phyloP scores from a whole-genome alignment of 345 rosid genomes.

The Gynandropsis gynandra region DNA sequence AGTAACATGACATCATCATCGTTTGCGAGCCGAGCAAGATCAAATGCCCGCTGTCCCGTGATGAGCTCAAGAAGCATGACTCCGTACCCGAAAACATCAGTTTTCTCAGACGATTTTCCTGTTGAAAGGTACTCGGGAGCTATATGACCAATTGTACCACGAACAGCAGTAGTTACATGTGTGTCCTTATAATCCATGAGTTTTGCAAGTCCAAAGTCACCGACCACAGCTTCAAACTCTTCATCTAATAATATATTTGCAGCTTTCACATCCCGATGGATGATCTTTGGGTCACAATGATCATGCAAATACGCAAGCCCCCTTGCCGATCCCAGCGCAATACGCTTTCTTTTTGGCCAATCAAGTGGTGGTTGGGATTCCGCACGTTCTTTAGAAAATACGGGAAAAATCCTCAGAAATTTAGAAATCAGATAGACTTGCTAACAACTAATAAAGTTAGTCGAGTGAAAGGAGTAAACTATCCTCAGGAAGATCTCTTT shows the following conservation, averaged over 20 bases:
- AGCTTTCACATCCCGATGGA: slow-evolving; percentile 95
- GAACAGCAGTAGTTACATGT: slow-evolving; percentile 90
- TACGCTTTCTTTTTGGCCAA: slow-evolving; percentile 66
- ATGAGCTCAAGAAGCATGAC: slow-evolving; percentile 97
- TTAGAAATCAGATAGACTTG: too few relatives aligned
- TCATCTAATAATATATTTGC: slow-evolving; percentile 91
- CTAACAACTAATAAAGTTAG: too few relatives aligned
- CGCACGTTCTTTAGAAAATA: slow-evolving; percentile 43
- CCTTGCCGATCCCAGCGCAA: slow-evolving; percentile 80
- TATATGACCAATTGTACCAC: slow-evolving; percentile 96
- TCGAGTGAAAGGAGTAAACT: too few relatives aligned
- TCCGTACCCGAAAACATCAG: slow-evolving; percentile 97
- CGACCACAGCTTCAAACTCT: slow-evolving; percentile 91
- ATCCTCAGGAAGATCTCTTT: too few relatives aligned
- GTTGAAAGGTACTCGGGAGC: slow-evolving; percentile 94
- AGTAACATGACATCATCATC: slow-evolving; percentile 94
- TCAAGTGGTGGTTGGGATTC: slow-evolving; percentile 46
- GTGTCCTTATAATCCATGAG: slow-evolving; percentile 90
- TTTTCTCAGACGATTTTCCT: slow-evolving; percentile 88
- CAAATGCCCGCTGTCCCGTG: slow-evolving; percentile 89
- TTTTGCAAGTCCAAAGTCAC: slow-evolving; percentile 92
- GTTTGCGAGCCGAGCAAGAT: slow-evolving; percentile 93
- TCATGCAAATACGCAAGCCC: slow-evolving; percentile 92
- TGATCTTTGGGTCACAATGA: slow-evolving; percentile 89
- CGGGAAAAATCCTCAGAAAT: too few relatives aligned